Conservation (phyloP, 371 early-diverging fungal species). For the Quaeritorhiza haematococci region DNA sequence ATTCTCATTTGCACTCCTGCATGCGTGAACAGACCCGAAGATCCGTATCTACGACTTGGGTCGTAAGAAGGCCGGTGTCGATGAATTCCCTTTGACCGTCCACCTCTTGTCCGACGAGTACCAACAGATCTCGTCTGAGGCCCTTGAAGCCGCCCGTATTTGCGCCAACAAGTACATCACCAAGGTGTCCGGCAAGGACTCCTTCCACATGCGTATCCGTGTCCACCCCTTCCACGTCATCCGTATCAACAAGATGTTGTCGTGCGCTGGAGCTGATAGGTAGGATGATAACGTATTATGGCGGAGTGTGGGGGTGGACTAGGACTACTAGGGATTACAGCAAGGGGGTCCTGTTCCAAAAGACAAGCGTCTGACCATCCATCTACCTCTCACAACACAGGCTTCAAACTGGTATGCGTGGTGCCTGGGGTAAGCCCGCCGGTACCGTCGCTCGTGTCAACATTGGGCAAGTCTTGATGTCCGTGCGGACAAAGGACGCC, state of each 20-base stretch:
- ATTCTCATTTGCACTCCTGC: neutral
- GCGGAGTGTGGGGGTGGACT: neutral
- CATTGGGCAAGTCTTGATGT: slow-evolving; percentile 98
- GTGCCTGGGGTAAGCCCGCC: slow-evolving; percentile 99
- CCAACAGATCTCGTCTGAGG: slow-evolving; percentile 99
- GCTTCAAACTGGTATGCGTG: slow-evolving; percentile 99
- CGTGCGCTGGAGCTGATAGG: slow-evolving; percentile 99
- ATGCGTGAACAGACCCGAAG: slow-evolving; percentile 77
- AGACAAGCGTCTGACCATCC: neutral
- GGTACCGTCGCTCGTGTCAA: slow-evolving; percentile 99
- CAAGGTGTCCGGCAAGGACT: slow-evolving; percentile 98
- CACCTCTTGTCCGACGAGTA: slow-evolving; percentile 98
- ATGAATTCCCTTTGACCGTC: slow-evolving; percentile 96
- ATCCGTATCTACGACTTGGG: slow-evolving; percentile 99
- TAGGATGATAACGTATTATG: neutral
- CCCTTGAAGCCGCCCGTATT: slow-evolving; percentile 99
- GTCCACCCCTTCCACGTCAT: slow-evolving; percentile 99
- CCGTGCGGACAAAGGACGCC: slow-evolving; percentile 96
- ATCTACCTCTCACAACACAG: slow-evolving; percentile 35
- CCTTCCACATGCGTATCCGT: slow-evolving; percentile 99
- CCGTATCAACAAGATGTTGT: slow-evolving; percentile 99
- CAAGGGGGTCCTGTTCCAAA: neutral
- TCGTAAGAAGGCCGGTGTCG: slow-evolving; percentile 97
- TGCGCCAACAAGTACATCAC: slow-evolving; percentile 99
- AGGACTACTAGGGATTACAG: too few relatives aligned